phyloP scores from a whole-genome alignment of 164 flowering plant genomes.

The Umbellularia californica region DNA sequence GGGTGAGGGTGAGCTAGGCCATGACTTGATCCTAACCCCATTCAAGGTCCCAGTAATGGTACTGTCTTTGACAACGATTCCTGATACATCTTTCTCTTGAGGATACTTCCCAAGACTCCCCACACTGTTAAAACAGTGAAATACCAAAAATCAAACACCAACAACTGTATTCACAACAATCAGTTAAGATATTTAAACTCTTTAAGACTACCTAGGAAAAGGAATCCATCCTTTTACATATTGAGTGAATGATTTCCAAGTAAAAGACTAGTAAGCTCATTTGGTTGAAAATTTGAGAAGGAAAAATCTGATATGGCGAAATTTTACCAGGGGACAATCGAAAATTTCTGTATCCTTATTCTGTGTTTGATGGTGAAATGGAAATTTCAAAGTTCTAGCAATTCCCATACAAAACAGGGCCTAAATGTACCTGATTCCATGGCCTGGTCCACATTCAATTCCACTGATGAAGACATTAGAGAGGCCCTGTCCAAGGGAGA shows the following conservation, averaged over 20 bases:
- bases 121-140: conserved; percentile 27
- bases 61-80: conserved; percentile 43
- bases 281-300: too few relatives aligned
- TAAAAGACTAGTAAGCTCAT: neutral
- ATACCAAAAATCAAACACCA: neutral
- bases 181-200: neutral
- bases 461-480: conserved; percentile 35
- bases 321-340: too few relatives aligned
- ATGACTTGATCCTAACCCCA: conserved; percentile 73
- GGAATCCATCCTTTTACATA: neutral
- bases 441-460: conserved; percentile 68
- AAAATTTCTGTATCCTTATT: too few relatives aligned
- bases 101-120: conserved; percentile 60
- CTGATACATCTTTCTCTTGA: conserved; percentile 45
- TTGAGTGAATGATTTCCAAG: neutral
- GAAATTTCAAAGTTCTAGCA: too few relatives aligned
- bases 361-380: too few relatives aligned
- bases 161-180: too few relatives aligned
- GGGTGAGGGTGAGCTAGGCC: conserved; percentile 49
- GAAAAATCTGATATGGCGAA: too few relatives aligned
- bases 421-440: conserved; percentile 55
- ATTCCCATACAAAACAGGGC: too few relatives aligned
- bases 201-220: neutral
- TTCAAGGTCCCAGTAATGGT: conserved; percentile 42
- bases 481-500: conserved; percentile 64